phyloP scores from a whole-genome alignment of 1,284 basidiomycete genomes.

The Trichosporon faecale region DNA sequence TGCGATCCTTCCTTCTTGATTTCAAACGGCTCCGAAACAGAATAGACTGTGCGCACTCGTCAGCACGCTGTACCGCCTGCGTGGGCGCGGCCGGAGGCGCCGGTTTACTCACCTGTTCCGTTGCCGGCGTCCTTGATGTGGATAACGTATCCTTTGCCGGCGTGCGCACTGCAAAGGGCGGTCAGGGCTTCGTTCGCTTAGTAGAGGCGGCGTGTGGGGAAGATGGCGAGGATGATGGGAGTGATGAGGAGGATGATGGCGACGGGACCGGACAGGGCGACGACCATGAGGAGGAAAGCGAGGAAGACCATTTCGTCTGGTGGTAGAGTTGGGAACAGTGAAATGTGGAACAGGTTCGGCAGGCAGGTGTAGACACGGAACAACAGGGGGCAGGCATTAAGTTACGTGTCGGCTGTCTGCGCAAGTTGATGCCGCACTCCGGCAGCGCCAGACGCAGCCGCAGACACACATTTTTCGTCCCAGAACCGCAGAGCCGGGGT shows the following conservation, averaged over 20 bases:
- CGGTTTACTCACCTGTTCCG: background rate
- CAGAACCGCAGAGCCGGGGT: background rate
- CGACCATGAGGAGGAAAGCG: constrained; percentile 6
- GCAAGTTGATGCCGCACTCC: background rate
- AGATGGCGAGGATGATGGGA: constrained; percentile 6
- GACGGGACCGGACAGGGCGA: constrained; percentile 1
- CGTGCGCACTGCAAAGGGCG: background rate
- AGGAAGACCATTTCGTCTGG: constrained; percentile 3
- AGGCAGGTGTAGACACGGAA: background rate
- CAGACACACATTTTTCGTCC: background rate
- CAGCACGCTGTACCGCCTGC: background rate
- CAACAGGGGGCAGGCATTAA: background rate
- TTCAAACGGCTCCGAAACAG: constrained; percentile 20
- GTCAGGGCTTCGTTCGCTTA: background rate
- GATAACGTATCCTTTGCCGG: background rate
- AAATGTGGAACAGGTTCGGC: background rate
- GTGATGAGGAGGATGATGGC: constrained; percentile 11
- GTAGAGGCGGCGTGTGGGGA: constrained; percentile 1
- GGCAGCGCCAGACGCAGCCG: background rate
- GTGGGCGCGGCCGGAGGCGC: background rate
- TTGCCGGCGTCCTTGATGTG: constrained; percentile 6
- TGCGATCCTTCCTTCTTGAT: constrained; percentile 18
- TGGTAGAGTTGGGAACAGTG: background rate
- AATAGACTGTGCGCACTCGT: constrained; percentile 14
- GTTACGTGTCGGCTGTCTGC: background rate